A percentile compares a stretch with the other conserved stretches of the same genome.
These are phyloP conservation scores for Carex parvula DNA, from an alignment of 176 grass and related monocot genomes.

Conservation along the genomic window DNA sequence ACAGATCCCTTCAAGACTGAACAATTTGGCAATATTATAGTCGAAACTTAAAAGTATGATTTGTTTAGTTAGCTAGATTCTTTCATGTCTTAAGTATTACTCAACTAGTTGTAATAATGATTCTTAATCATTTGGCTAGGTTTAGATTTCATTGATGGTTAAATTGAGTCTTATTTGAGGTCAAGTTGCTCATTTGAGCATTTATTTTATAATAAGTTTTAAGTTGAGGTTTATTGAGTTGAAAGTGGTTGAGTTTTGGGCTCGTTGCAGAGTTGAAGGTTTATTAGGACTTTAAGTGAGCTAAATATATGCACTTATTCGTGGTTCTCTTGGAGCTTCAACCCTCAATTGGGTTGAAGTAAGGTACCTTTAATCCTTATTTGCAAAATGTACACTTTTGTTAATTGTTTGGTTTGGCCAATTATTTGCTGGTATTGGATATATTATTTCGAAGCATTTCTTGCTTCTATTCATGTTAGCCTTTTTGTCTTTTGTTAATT, in stretches of 20 bases:
- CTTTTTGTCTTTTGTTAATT: background rate
- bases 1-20: background rate
- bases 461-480: background rate
- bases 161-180: background rate
- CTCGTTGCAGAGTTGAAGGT: background rate
- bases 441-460: background rate
- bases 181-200: background rate
- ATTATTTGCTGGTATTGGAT: background rate
- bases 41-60: background rate
- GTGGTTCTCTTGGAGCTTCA: background rate
- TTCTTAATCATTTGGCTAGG: background rate
- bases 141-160: background rate
- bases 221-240: background rate
- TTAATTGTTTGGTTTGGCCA: background rate
- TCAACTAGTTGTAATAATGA: background rate
- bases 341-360: background rate
- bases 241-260: background rate
- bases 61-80: background rate
- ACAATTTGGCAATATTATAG: constrained; percentile 9
- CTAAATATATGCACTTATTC: background rate
- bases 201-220: background rate
- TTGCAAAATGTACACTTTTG: background rate
- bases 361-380: background rate
- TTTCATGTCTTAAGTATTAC: background rate
- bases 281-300: background rate